A percentile compares a stretch with the other conserved stretches of the same genome.
Conservation (phyloP, 2,329 filamentous ascomycete genomes). For the Ilyonectria robusta region DNA sequence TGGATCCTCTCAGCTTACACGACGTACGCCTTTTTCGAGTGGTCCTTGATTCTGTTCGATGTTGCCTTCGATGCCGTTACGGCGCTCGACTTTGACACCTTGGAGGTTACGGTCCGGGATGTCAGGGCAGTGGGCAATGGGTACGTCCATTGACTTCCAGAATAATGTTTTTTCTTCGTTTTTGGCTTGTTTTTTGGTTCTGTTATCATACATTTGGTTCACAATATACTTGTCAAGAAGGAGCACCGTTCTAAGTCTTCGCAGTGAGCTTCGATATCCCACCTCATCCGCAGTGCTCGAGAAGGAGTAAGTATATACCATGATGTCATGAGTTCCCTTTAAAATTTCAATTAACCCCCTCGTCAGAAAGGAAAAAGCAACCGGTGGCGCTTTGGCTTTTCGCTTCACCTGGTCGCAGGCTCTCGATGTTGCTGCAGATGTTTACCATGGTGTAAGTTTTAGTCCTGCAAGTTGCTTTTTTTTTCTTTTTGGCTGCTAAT, state of each 20-base stretch:
- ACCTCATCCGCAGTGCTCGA: conserved; percentile 69
- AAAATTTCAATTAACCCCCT: conserved; percentile 39
- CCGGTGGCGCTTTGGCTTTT: conserved; percentile 77
- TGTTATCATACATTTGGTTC: conserved; percentile 43
- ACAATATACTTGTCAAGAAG: conserved; percentile 49
- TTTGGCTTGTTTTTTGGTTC: conserved; percentile 47
- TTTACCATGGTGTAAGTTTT: conserved; percentile 86
- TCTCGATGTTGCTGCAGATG: conserved; percentile 86
- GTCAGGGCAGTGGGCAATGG: conserved; percentile 93
- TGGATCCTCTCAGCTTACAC: conserved; percentile 81
- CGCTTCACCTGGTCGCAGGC: conserved; percentile 82
- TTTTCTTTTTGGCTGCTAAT: conserved; percentile 35
- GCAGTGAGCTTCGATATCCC: conserved; percentile 64
- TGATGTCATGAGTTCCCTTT: background rate
- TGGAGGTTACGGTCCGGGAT: conserved; percentile 91
- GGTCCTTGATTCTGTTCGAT: conserved; percentile 94
- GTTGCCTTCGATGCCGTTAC: conserved; percentile 97
- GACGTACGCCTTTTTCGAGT: conserved; percentile 97
- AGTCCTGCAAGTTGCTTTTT: conserved; percentile 1
- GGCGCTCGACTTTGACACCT: conserved; percentile 88
- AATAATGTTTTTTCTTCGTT: conserved; percentile 67
- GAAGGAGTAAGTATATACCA: conserved; percentile 76
- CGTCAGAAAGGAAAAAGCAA: conserved; percentile 80
- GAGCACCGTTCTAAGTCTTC: conserved; percentile 57
- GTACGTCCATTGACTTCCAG: conserved; percentile 98